phyloP scores from a whole-genome alignment of 768 basidiomycete species.

The Leucosporidium creatinivorum region DNA sequence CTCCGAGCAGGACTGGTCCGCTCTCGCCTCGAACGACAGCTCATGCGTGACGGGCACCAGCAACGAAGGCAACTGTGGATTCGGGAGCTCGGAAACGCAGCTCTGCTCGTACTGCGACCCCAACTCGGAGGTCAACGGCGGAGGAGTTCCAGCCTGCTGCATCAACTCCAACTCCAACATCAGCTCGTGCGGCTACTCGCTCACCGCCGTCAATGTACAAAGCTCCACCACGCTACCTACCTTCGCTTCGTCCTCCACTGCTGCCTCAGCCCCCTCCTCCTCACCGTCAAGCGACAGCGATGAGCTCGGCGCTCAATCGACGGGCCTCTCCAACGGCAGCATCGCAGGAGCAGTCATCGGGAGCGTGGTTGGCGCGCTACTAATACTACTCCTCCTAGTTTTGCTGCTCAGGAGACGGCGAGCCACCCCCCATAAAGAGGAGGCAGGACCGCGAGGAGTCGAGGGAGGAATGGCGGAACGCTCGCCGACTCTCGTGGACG shows the following conservation, averaged over 20 bases:
- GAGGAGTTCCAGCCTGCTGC: not conserved
- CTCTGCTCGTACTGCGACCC: conserved; percentile 2
- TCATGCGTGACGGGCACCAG: not conserved
- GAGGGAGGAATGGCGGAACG: not conserved
- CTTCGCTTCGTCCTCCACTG: not conserved
- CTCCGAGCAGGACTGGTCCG: not conserved
- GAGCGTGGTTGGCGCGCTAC: not conserved
- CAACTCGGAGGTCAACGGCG: not conserved
- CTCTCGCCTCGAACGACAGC: not conserved
- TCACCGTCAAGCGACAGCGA: not conserved
- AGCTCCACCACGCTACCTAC: not conserved
- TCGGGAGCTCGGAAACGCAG: not conserved
- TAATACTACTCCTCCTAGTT: not conserved
- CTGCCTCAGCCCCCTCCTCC: not conserved
- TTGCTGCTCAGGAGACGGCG: not conserved
- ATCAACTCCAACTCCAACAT: not conserved
- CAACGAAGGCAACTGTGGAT: not conserved
- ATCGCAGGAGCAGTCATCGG: conserved; percentile 1
- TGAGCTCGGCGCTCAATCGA: not conserved
- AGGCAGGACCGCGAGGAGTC: not conserved
- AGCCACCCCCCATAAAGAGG: not conserved
- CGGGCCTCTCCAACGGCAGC: not conserved
- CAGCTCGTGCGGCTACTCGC: not conserved
- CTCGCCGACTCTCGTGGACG: not conserved
- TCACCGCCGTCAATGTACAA: not conserved